Percentiles rank a stretch among this genome's conserved stretches.
These are phyloP conservation scores for Diutina rugosa DNA, from an alignment of 1,139 yeast species.

Conservation along the genomic window DNA sequence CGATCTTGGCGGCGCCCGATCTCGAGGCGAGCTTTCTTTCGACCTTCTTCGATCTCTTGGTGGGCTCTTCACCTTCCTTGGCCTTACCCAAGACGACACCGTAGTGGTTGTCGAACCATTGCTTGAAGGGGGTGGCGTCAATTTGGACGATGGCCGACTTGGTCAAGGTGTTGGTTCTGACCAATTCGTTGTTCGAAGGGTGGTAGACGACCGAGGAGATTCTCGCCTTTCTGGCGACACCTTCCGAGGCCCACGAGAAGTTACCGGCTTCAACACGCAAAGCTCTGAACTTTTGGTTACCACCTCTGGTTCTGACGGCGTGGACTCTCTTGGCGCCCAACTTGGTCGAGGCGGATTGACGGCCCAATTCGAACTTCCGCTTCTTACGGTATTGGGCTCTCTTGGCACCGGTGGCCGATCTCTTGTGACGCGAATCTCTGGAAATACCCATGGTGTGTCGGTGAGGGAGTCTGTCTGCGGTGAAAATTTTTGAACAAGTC, in stretches of 20 bases:
- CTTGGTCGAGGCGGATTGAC: constrained; percentile 99
- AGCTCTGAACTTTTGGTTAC: constrained; percentile 99
- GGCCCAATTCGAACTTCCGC: constrained; percentile 99
- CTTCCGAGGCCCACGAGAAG: constrained; percentile 99
- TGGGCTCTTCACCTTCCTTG: constrained; percentile 37
- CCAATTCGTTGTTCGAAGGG: constrained; percentile 98
- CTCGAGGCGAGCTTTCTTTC: constrained; percentile 90
- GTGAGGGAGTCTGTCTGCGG: neutral
- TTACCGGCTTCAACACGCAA: constrained; percentile 98
- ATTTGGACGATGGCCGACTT: constrained; percentile 98
- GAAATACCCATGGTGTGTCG: constrained; percentile 80
- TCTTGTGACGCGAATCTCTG: constrained; percentile 99
- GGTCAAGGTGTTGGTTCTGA: constrained; percentile 98
- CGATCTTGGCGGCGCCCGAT: constrained; percentile 74
- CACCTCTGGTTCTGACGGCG: constrained; percentile 99
- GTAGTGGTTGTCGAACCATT: constrained; percentile 98
- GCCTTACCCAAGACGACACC: constrained; percentile 90
- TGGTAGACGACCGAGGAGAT: constrained; percentile 96
- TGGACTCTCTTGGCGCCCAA: constrained; percentile 98
- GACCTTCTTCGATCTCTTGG: constrained; percentile 65
- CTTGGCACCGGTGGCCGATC: constrained; percentile 99
- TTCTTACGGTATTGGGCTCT: constrained; percentile 99
- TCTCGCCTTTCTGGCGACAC: constrained; percentile 98
- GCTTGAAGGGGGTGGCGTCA: constrained; percentile 99
- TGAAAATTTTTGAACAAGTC: neutral